phyloP scores from a whole-genome alignment of 2,329 filamentous ascomycete genomes.

The Cordyceps javanica region DNA sequence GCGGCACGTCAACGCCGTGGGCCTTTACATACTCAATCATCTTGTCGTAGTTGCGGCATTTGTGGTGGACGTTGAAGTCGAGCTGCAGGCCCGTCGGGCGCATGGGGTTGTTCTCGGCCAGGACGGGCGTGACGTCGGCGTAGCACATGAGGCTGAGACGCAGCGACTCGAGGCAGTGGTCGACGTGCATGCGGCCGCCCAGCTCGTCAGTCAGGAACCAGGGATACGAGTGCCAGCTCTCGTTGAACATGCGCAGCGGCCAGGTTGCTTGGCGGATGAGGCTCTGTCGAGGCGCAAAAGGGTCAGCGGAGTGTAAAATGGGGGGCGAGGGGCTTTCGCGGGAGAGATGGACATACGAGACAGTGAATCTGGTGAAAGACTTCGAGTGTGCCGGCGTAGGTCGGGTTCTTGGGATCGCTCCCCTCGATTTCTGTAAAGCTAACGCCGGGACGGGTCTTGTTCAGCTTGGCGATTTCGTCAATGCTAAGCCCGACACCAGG shows the following conservation, averaged over 20 bases:
- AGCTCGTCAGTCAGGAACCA: conserved; percentile 11
- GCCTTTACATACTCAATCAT: conserved; percentile 11
- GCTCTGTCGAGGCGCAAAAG: background rate
- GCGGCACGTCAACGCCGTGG: conserved; percentile 7
- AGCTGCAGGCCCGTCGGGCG: background rate
- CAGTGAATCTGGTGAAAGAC: conserved; percentile 17
- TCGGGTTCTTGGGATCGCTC: conserved; percentile 7
- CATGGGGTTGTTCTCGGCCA: conserved; percentile 1
- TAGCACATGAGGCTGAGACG: conserved; percentile 17
- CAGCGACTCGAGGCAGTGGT: conserved; percentile 17
- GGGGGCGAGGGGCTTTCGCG: no score
- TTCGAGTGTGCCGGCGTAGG: conserved; percentile 15
- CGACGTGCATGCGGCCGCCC: conserved; percentile 15
- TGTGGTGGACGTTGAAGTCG: conserved; percentile 17
- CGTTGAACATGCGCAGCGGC: conserved; percentile 12
- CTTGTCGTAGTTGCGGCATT: conserved; percentile 16
- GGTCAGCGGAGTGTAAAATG: background rate
- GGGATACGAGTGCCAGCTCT: conserved; percentile 15
- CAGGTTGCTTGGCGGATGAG: conserved; percentile 14
- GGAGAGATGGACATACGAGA: conserved; percentile 8
- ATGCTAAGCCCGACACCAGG: background rate
- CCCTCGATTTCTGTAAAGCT: conserved; percentile 2
- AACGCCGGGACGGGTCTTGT: conserved; percentile 8
- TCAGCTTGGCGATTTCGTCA: conserved; percentile 6
- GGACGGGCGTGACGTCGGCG: conserved; percentile 16